These are phyloP conservation scores for Plasmodium gaboni DNA, from an alignment of 169 alveolate genomes.

Conservation along the genomic window DNA sequence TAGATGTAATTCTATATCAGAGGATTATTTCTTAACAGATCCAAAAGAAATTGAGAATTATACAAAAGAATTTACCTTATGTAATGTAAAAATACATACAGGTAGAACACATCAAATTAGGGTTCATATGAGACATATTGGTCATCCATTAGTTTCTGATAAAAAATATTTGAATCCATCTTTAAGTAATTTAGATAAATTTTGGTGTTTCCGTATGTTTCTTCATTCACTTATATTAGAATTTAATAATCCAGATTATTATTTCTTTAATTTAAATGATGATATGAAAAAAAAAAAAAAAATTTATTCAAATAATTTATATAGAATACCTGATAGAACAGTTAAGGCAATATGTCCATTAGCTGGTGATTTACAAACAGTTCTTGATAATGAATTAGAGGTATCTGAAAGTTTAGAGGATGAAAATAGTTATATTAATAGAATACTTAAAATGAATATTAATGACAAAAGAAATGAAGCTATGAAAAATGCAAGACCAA, in stretches of 20 bases:
- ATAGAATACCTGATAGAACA: slow-evolving; percentile 72
- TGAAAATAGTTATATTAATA: slow-evolving; percentile 67
- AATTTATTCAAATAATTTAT: slow-evolving; percentile 4
- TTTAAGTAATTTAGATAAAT: slow-evolving; percentile 76
- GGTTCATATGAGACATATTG: slow-evolving; percentile 84
- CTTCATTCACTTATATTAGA: slow-evolving; percentile 80
- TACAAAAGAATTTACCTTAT: slow-evolving; percentile 80
- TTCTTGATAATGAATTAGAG: slow-evolving; percentile 43
- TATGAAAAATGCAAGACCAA: slow-evolving; percentile 60
- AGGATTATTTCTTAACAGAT: slow-evolving; percentile 54
- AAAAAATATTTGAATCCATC: slow-evolving; percentile 79
- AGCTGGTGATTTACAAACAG: slow-evolving; percentile 79
- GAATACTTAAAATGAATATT: slow-evolving; percentile 62
- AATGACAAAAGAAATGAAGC: slow-evolving; percentile 75
- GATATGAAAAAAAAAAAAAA: slow-evolving; percentile 63
- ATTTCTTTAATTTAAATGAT: slow-evolving; percentile 41
- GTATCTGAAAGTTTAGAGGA: slow-evolving; percentile 76
- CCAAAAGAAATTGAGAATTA: slow-evolving; percentile 73
- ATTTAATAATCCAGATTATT: slow-evolving; percentile 80
- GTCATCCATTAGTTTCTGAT: slow-evolving; percentile 84
- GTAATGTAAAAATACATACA: slow-evolving; percentile 81
- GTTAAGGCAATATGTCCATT: slow-evolving; percentile 81
- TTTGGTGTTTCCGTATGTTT: slow-evolving; percentile 85
- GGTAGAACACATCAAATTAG: slow-evolving; percentile 86
- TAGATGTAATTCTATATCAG: slow-evolving; percentile 62